Evolutionary conservation across 2,329 filamentous ascomycete species (phyloP), one percentile per base, ranked within the genome.

Genomic region (Albifimbria verrucaria): DNA sequence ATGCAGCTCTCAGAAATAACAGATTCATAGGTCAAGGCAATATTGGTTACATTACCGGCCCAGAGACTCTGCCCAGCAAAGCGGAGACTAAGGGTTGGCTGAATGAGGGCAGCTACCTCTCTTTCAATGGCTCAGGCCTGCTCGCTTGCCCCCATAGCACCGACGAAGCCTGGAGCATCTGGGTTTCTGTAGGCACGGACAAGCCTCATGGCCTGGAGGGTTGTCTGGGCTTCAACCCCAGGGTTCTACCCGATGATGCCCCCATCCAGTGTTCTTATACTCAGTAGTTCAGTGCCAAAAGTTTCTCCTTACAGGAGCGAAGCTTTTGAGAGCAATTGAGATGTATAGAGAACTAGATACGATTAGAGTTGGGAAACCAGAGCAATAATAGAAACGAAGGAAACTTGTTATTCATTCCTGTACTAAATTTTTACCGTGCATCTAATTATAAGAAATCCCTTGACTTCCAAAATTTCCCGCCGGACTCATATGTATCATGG

Each of bases 121-220:
- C 65, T 50, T 79, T 84, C 57, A 64, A 69, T 28, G 74, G 73
- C 44, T 54, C 55, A 2, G 63, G 68, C 52, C 73, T 83, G 61
- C 62, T 80, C 49, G 82, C 81, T 21, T 86, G 83, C 73, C 79
- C 81, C 39, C 67, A 66, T 59, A 67, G 68, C 60, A 62, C 69
- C 52, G 69, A 73, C 9, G 72, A 69, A 18, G 66, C 75, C 18
- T 82, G 72, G 72, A 64, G 56, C 48, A 47, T 77, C 58, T 75
- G 72, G 71, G 59, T 72, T 7, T 46, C 53, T 12, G 53, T 62
- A 11, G 72, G 68, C 5, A 48, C 65, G 25, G 4, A 44, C 20
- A 59, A 68, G 49, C 76, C 76, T 32, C 74, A 56, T 3, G 65
- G 67, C 12, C 68, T 68, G 62, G 46, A 64, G 49, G 65, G 58